These are phyloP conservation scores for Rosa lucieae DNA, from an alignment of 306 rosid genomes.

Conservation along the genomic window DNA sequence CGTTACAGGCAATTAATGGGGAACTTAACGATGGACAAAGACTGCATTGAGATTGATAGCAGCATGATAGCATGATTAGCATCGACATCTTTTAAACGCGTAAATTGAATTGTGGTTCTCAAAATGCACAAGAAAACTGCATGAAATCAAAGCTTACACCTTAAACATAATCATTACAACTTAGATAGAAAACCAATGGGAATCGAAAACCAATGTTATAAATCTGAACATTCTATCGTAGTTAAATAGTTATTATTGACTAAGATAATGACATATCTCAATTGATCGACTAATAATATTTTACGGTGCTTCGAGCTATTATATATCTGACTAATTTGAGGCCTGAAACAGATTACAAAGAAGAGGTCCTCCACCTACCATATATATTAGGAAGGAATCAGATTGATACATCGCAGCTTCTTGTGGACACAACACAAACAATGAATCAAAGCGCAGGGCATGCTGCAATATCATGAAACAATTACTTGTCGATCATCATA, in stretches of 20 bases:
- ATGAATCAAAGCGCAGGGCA: neutral
- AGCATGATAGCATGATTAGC: neutral
- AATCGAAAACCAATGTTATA: neutral
- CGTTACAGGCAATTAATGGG: neutral
- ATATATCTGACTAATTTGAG: neutral
- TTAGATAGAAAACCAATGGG: too few species aligned
- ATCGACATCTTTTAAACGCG: neutral
- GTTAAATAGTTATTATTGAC: neutral
- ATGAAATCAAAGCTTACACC: neutral
- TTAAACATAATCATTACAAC: neutral
- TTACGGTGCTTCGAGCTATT: neutral
- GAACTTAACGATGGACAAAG: neutral
- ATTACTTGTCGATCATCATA: neutral
- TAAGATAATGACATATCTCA: neutral
- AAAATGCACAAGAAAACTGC: neutral
- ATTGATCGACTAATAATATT: neutral
- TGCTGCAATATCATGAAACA: neutral
- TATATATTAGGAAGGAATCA: neutral
- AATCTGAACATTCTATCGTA: neutral
- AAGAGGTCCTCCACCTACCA: neutral
- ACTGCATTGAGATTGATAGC: neutral
- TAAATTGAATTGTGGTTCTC: slow-evolving; percentile 1
- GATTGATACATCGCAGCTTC: neutral
- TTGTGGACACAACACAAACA: neutral
- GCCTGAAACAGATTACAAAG: neutral